A percentile compares a stretch with the other conserved stretches of the same genome.
phyloP scores from a whole-genome alignment of 2,329 filamentous ascomycete species.

The Juglanconis juglandina region DNA sequence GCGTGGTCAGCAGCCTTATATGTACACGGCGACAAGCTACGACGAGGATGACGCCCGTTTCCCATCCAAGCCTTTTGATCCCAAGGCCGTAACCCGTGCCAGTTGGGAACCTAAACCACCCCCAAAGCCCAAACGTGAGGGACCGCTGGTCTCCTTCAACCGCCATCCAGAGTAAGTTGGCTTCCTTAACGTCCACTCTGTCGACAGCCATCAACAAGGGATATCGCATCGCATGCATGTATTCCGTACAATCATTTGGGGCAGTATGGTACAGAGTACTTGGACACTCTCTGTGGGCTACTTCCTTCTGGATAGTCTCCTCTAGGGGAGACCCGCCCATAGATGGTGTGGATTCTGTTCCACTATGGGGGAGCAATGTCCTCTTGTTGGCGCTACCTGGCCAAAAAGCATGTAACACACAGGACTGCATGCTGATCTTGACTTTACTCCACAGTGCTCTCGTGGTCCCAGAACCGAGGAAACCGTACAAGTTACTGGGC shows the following conservation, averaged over 20 bases:
- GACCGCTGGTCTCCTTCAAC: constrained; percentile 79
- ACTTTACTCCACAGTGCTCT: constrained; percentile 47
- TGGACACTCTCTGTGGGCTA: too few relatives aligned
- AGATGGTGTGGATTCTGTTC: background rate
- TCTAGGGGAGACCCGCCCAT: too few relatives aligned
- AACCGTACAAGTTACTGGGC: constrained; percentile 64
- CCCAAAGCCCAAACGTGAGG: constrained; percentile 62
- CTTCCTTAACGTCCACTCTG: background rate
- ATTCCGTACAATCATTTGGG: too few relatives aligned
- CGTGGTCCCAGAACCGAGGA: constrained; percentile 59
- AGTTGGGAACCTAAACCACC: constrained; percentile 63
- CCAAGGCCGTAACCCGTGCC: constrained; percentile 78
- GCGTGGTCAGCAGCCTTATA: constrained; percentile 56
- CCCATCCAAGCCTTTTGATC: constrained; percentile 67
- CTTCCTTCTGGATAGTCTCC: too few relatives aligned
- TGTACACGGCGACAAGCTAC: constrained; percentile 59
- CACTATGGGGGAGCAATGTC: background rate
- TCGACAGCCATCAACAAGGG: background rate
- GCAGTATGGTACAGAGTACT: too few relatives aligned
- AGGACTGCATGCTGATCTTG: background rate
- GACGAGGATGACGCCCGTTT: constrained; percentile 48
- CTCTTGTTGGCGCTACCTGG: background rate
- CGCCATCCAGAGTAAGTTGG: constrained; percentile 74
- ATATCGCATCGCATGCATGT: background rate
- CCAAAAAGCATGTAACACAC: background rate